These are phyloP conservation scores for Wilhelminamyces savonicus DNA, from an alignment of 805 yeast species.

Conservation along the genomic window DNA sequence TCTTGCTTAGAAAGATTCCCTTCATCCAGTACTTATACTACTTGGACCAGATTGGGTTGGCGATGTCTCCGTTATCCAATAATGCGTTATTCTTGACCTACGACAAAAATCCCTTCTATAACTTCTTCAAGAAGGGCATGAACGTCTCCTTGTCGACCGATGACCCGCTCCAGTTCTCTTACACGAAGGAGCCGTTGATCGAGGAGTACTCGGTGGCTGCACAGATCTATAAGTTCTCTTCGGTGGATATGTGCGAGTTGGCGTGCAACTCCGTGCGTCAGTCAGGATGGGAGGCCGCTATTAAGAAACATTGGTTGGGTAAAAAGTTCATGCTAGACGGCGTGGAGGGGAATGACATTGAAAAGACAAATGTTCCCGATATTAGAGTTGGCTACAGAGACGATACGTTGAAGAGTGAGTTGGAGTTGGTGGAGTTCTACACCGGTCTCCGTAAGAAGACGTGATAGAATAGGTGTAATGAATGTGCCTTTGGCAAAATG, in stretches of 20 bases:
- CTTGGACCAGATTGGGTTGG: conserved; percentile 92
- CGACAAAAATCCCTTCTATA: conserved; percentile 93
- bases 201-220: conserved; percentile 99
- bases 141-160: conserved; percentile 94
- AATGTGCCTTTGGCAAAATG: no score
- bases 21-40: conserved; percentile 90
- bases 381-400: conserved; percentile 78
- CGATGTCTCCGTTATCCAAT: conserved; percentile 97
- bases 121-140: conserved; percentile 86
- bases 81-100: conserved; percentile 93
- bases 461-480: conserved; percentile 3
- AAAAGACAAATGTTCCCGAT: conserved; percentile 91
- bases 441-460: conserved; percentile 18
- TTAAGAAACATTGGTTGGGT: conserved; percentile 93
- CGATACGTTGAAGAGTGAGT: conserved; percentile 71
- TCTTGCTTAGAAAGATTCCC: conserved; percentile 86
- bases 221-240: conserved; percentile 88
- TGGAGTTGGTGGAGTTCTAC: conserved; percentile 60
- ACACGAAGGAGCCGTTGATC: conserved; percentile 93
- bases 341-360: conserved; percentile 79
- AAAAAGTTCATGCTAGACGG: conserved; percentile 52
- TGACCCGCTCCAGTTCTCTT: conserved; percentile 95
- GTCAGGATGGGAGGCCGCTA: conserved; percentile 85
- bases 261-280: conserved; percentile 90
- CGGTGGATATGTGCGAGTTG: conserved; percentile 96